Evolutionary conservation across 2,329 filamentous ascomycete species (phyloP).

Genomic region (Fusarium bactridioides): DNA sequence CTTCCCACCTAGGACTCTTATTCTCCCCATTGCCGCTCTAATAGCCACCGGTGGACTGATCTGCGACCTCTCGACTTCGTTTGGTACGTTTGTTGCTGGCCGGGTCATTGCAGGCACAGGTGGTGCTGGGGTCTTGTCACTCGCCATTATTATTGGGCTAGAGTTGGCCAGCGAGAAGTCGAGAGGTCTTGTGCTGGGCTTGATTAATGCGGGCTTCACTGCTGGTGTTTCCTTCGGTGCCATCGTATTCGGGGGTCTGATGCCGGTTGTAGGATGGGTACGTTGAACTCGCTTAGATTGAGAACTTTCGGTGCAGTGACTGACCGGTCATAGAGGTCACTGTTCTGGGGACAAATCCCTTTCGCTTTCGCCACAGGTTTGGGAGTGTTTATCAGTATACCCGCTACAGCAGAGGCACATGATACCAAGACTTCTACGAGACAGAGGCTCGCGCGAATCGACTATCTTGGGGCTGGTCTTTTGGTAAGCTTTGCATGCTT

Average conservation of each 20-base stretch:
- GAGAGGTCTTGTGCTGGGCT: conserved; percentile 76
- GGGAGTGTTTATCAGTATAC: conserved; percentile 71
- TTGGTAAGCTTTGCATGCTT: conserved; percentile 57
- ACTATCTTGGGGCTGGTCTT: conserved; percentile 76
- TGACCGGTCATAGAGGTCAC: conserved; percentile 60
- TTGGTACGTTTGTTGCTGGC: conserved; percentile 72
- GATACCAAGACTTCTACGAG: conserved; percentile 44
- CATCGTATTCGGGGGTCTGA: conserved; percentile 71
- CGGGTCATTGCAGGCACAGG: conserved; percentile 74
- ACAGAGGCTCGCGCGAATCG: conserved; percentile 70
- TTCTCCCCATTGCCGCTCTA: conserved; percentile 66
- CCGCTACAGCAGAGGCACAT: conserved; percentile 44
- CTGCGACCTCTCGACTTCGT: conserved; percentile 66
- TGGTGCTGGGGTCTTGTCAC: conserved; percentile 74
- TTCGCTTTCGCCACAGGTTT: conserved; percentile 67
- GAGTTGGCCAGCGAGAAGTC: conserved; percentile 73
- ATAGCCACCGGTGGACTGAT: conserved; percentile 70
- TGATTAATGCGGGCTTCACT: conserved; percentile 78
- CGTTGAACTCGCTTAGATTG: conserved; percentile 36
- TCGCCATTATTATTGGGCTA: conserved; percentile 79
- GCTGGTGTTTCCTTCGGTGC: conserved; percentile 75
- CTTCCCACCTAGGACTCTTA: conserved; percentile 73
- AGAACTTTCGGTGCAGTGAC: neutral
- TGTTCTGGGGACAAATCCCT: conserved; percentile 79
- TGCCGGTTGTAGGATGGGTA: conserved; percentile 75